These are phyloP conservation scores for Neurospora cerealis DNA, from an alignment of 495 filamentous ascomycete species.

Conservation along the genomic window DNA sequence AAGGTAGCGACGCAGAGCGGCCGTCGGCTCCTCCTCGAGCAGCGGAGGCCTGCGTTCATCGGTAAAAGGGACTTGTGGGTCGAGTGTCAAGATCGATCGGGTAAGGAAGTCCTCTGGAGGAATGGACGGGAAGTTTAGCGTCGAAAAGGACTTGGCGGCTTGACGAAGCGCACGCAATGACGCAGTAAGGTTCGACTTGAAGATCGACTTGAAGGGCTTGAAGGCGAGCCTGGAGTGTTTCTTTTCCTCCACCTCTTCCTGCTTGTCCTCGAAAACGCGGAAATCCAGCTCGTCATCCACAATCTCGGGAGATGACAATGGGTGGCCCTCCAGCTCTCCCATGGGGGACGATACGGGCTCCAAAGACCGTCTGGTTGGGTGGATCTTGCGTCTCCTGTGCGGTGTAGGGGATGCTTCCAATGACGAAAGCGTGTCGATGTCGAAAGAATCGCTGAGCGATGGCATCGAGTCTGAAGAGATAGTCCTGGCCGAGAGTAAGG, in stretches of 20 bases:
- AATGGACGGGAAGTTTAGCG: constrained; percentile 59
- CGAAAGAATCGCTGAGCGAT: constrained; percentile 33
- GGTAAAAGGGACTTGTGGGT: constrained; percentile 63
- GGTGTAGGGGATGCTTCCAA: constrained; percentile 30
- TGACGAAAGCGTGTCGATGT: constrained; percentile 30
- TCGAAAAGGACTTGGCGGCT: constrained; percentile 75
- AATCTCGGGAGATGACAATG: constrained; percentile 30
- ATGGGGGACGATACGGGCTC: constrained; percentile 35
- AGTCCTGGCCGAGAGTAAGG: constrained; percentile 31
- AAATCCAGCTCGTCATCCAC: constrained; percentile 35
- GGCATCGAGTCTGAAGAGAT: constrained; percentile 40
- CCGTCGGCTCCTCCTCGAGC: constrained; percentile 64
- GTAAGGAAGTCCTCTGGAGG: constrained; percentile 86
- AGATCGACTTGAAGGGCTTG: constrained; percentile 42
- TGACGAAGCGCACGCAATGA: constrained; percentile 79
- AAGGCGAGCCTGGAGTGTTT: constrained; percentile 22
- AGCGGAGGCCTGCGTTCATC: constrained; percentile 82
- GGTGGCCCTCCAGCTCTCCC: constrained; percentile 31
- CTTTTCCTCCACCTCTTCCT: constrained; percentile 21
- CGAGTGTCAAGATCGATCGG: constrained; percentile 69
- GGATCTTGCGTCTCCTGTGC: constrained; percentile 21
- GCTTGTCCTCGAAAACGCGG: constrained; percentile 27
- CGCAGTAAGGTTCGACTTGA: constrained; percentile 92
- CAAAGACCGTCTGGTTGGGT: constrained; percentile 31
- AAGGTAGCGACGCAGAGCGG: constrained; percentile 82